Evolutionary conservation across 2,329 filamentous ascomycete genomes (phyloP).

Genomic region (Stemphylium lycopersici): DNA sequence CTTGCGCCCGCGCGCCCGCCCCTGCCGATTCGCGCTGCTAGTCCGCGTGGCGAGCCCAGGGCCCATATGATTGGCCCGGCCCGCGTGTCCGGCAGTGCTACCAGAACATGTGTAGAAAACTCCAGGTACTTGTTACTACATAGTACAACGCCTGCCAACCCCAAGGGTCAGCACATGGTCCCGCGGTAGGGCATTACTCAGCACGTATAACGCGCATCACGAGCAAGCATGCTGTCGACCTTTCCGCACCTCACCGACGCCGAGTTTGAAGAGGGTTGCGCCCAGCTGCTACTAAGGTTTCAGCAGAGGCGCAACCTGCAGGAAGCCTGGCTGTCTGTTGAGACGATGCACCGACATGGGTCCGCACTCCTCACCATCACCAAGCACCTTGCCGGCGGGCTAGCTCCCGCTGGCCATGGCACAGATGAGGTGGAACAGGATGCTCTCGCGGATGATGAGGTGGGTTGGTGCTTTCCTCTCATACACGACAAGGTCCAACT

Average conservation of each 20-base stretch:
- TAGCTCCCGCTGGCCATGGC: background rate
- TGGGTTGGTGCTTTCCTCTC: background rate
- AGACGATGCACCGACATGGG: conserved; percentile 19
- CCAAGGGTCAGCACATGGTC: background rate
- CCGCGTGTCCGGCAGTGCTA: background rate
- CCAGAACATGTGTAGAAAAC: too few species aligned
- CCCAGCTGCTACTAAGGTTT: conserved; percentile 23
- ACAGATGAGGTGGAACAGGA: conserved; percentile 4
- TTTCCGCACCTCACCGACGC: conserved; percentile 38
- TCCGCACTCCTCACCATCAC: conserved; percentile 30
- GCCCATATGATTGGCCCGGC: conserved; percentile 4
- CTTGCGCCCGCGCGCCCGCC: background rate
- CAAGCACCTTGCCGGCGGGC: conserved; percentile 16
- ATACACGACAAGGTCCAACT: too few species aligned
- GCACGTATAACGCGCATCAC: background rate
- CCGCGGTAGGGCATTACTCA: background rate
- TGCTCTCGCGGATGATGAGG: conserved; percentile 27
- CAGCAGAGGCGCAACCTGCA: conserved; percentile 19
- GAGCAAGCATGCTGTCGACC: conserved; percentile 11
- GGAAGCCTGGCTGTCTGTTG: conserved; percentile 33
- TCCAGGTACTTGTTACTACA: background rate
- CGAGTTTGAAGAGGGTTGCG: conserved; percentile 41
- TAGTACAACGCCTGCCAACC: background rate
- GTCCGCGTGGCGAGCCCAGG: background rate
- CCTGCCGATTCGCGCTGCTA: background rate